Evolutionary conservation across 495 filamentous ascomycete species (phyloP).

Genomic region (Penicillium coprophilum): DNA sequence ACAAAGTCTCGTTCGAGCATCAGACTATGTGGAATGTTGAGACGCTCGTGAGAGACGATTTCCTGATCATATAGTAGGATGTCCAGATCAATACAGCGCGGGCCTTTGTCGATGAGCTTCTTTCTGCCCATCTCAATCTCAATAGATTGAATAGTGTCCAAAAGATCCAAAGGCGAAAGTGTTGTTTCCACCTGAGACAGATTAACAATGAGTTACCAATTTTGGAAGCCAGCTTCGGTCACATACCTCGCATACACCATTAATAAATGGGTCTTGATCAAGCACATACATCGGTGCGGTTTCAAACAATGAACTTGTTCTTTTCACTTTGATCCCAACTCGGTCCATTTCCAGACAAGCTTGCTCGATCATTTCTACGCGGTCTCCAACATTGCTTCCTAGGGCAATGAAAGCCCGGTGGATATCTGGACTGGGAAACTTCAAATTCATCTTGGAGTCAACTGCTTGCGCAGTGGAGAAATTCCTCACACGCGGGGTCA

Average conservation of each 20-base stretch:
- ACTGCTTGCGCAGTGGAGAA: conserved; percentile 27
- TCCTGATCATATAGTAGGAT: conserved; percentile 83
- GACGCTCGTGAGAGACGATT: conserved; percentile 61
- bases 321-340: conserved; percentile 66
- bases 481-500: conserved; percentile 20
- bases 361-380: conserved; percentile 74
- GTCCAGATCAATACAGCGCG: conserved; percentile 90
- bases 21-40: conserved; percentile 79
- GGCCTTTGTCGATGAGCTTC: conserved; percentile 89
- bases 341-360: conserved; percentile 75
- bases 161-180: conserved; percentile 68
- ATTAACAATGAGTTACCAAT: conserved; percentile 8
- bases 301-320: conserved; percentile 89
- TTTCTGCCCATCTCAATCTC: conserved; percentile 74
- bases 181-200: conserved; percentile 71
- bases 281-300: conserved; percentile 95
- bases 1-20: conserved; percentile 96
- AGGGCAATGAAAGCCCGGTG: conserved; percentile 79
- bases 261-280: conserved; percentile 85
- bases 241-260: conserved; percentile 86
- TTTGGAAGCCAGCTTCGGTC: not conserved
- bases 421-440: conserved; percentile 15
- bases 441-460: conserved; percentile 29
- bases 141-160: conserved; percentile 78
- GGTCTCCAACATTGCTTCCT: conserved; percentile 91